A percentile compares a stretch with the other conserved stretches of the same genome.
These are phyloP conservation scores for Cnidoscolus chayamansa DNA, from an alignment of 441 rosid species.

Conservation along the genomic window DNA sequence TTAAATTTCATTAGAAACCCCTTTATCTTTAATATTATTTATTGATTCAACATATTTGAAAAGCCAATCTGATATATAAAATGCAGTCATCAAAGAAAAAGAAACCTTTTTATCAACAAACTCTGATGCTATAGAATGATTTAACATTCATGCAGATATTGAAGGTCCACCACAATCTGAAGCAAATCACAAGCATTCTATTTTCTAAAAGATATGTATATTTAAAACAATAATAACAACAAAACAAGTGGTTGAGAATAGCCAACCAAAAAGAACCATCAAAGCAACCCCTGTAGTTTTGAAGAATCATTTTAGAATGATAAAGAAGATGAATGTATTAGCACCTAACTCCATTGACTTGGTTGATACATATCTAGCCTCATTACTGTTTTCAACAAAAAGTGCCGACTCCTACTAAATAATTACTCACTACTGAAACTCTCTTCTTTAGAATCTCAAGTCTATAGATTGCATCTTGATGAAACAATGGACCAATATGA, in stretches of 20 bases:
- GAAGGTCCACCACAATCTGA: background rate
- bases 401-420: background rate
- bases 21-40: background rate
- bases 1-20: background rate
- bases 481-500: no score
- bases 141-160: background rate
- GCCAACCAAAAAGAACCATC: no score
- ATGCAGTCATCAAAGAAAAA: background rate
- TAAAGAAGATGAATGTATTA: constrained; percentile 15
- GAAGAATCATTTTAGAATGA: background rate
- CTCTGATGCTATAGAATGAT: background rate
- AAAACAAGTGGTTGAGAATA: no score
- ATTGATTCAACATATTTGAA: background rate
- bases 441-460: background rate
- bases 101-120: background rate
- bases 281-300: no score
- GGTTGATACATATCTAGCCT: constrained; percentile 15
- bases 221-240: no score
- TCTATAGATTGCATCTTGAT: background rate
- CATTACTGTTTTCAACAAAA: constrained; percentile 1
- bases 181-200: background rate
- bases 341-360: constrained; percentile 16
- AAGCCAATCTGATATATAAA: background rate
- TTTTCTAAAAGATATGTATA: background rate
- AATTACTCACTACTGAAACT: background rate